Base-by-base conservation (phyloP, 2,329 filamentous ascomycete species). In the Xylariaceae sp. region DNA sequence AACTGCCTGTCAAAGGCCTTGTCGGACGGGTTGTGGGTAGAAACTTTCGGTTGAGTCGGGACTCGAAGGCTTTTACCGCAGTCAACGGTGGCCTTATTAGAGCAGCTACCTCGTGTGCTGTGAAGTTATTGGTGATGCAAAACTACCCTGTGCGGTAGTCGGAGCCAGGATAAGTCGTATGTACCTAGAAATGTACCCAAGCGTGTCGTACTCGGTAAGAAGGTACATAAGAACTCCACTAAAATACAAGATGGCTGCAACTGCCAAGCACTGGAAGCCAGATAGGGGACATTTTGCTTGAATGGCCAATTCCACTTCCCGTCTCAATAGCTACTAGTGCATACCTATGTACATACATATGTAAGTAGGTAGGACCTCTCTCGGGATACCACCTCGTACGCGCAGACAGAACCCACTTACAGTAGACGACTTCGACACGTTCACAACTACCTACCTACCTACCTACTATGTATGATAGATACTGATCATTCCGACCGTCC, bases 401-500 rank as follows among this genome's bases (percentile, higher is more conserved):
- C 32, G 5, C 32, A 16, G 32, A 37, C 32, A 12, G 32, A 37
- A 37, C 32, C 32, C 32, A 37, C 32, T 37, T 37, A n/a, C n/a
- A n/a, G n/a, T n/a, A 14, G 32, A 37, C 42, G 56, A 50, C 53
- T 48, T 56, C 50, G 41, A 62, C 54, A 60, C 47, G 5, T 57
- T 50, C 43, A 52, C 37, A 29, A 47, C 52, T 53, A 54, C 50
- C 52, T 51, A 58, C 48, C 62, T 63, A 57, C 60, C 54, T 51
- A 66, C 66, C 68, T 26, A 26, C 4, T 26, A 26, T 4, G 23
- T 26, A 70, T 71, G 69, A 63, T 66, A 67, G 56, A 66, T 56
- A 29, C 43, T 59, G 56, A 43, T 52, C 46, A 60, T 60, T 50
- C 57, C 48, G 61, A 61, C 51, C 48, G 61, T 62, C 51, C 57